Conservation (phyloP, 371 early-diverging fungal genomes). For the Apophysomyces variabilis region DNA sequence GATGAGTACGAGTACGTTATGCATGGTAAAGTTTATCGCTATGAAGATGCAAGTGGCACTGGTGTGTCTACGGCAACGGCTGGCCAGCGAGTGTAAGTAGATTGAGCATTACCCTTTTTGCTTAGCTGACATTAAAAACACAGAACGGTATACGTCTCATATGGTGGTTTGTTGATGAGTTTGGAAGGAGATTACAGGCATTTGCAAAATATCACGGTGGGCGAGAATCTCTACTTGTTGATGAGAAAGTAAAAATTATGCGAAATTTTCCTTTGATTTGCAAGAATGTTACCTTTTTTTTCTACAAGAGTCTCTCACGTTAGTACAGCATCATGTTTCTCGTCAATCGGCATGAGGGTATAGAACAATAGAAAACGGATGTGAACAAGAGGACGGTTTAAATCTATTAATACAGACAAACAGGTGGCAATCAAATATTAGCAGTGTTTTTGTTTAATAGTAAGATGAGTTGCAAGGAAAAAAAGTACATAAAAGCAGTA, state of each 20-base stretch:
- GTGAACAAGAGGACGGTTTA: too few species aligned
- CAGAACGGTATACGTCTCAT: conserved; percentile 87
- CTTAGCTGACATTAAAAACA: too few species aligned
- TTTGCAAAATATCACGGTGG: conserved; percentile 81
- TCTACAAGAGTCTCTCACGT: too few species aligned
- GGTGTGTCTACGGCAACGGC: conserved; percentile 27
- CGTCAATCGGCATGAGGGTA: too few species aligned
- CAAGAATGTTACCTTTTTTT: too few species aligned
- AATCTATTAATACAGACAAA: too few species aligned
- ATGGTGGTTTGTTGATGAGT: conserved; percentile 92
- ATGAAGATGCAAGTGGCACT: conserved; percentile 74
- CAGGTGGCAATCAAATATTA: neutral
- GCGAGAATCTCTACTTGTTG: conserved; percentile 87
- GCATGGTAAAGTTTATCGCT: conserved; percentile 95
- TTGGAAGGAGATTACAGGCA: conserved; percentile 88
- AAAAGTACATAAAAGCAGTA: conserved; percentile 11
- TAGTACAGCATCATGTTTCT: too few species aligned
- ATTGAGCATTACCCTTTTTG: too few species aligned
- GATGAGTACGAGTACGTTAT: conserved; percentile 98
- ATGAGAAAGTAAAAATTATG: conserved; percentile 74
- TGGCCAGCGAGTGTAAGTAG: conserved; percentile 75
- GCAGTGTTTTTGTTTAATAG: conserved; percentile 9
- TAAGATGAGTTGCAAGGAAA: conserved; percentile 4
- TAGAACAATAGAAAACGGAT: too few species aligned
- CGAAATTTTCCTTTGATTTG: neutral